These are phyloP conservation scores for Rhododendron vialii DNA, from an alignment of 148 eudicot genomes.

Conservation along the genomic window DNA sequence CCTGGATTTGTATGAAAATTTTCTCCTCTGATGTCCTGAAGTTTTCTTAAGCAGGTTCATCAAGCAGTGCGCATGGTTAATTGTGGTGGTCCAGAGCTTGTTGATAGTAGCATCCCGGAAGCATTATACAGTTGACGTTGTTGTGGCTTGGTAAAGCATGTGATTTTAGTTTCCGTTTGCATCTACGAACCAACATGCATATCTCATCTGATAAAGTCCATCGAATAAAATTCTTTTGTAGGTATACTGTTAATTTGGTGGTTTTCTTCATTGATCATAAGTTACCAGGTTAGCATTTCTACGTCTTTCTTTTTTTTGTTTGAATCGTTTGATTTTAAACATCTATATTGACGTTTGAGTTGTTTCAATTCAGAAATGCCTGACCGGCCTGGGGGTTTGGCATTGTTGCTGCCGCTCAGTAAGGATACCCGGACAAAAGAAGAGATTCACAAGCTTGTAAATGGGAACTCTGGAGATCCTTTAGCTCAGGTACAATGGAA, in stretches of 20 bases:
- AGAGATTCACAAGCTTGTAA: conserved; percentile 71
- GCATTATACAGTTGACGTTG: conserved; percentile 92
- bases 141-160: conserved; percentile 72
- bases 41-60: conserved; percentile 44
- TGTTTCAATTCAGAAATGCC: conserved; percentile 62
- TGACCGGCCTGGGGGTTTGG: conserved; percentile 53
- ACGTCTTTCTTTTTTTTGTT: not conserved
- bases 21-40: not conserved
- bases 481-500: conserved; percentile 56
- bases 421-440: conserved; percentile 74
- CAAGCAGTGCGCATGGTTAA: conserved; percentile 80
- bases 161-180: not conserved
- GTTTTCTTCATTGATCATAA: conserved; percentile 79
- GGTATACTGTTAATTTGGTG: conserved; percentile 95
- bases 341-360: not conserved
- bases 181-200: not conserved
- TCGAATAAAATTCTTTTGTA: conserved; percentile 19
- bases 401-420: conserved; percentile 61
- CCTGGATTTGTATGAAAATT: no score
- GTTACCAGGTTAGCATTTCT: conserved; percentile 59
- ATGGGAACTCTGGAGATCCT: conserved; percentile 70
- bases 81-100: conserved; percentile 72
- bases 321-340: not conserved
- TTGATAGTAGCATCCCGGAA: conserved; percentile 95
- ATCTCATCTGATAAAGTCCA: not conserved